A percentile compares a stretch with the other conserved stretches of the same genome.
These are phyloP conservation scores for Pogostemon cablin DNA, from an alignment of 257 asterid species.

Conservation along the genomic window DNA sequence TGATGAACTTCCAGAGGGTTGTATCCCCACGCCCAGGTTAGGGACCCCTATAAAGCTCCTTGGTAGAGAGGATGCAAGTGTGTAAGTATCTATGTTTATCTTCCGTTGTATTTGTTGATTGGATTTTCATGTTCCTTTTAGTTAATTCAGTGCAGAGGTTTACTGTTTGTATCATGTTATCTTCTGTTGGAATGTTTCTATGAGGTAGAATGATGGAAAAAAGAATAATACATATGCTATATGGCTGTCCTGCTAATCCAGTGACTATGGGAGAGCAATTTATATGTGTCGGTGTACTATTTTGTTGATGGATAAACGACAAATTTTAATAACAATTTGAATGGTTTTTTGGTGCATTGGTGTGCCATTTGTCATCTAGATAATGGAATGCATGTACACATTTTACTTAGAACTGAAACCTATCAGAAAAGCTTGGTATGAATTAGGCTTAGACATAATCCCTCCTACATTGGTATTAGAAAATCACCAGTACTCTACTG, in stretches of 20 bases:
- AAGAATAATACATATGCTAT: background rate
- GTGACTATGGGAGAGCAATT: background rate
- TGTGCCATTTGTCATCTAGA: constrained; percentile 16
- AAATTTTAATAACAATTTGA: background rate
- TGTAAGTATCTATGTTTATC: constrained; percentile 52
- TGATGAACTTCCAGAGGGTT: constrained; percentile 69
- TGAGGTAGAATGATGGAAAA: constrained; percentile 10
- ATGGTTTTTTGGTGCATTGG: background rate
- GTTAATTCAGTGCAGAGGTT: too few relatives aligned
- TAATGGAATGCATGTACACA: too few relatives aligned
- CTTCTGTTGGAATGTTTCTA: constrained; percentile 1
- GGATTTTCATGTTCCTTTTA: too few relatives aligned
- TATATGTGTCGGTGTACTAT: constrained; percentile 9
- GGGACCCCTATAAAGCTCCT: constrained; percentile 92
- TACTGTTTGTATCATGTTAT: too few relatives aligned
- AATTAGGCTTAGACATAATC: too few relatives aligned
- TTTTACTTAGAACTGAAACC: too few relatives aligned
- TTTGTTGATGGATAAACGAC: constrained; percentile 5
- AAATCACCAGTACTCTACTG: too few relatives aligned
- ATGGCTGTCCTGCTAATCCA: constrained; percentile 1
- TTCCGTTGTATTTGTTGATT: too few relatives aligned
- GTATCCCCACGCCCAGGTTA: constrained; percentile 56
- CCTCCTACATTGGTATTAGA: too few relatives aligned
- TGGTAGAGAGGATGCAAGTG: constrained; percentile 86
- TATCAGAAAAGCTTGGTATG: too few relatives aligned